These are phyloP conservation scores for Aegilops sharonensis DNA, from an alignment of 176 grass and related monocot species.

Conservation along the genomic window DNA sequence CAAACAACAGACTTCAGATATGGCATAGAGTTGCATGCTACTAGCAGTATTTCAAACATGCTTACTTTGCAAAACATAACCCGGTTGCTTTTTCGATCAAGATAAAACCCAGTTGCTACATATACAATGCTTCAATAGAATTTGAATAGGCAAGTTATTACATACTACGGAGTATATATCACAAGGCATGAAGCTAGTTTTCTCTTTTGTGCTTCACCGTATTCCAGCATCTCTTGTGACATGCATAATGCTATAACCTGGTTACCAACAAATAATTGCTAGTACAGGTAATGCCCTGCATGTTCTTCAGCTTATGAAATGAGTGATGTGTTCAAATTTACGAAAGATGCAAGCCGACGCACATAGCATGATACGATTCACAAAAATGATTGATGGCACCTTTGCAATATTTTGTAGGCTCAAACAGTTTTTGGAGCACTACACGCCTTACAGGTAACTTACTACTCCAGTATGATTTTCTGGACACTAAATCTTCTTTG, in stretches of 20 bases:
- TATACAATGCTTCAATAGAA: neutral
- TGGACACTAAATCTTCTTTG: neutral
- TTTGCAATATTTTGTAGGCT: slow-evolving; percentile 71
- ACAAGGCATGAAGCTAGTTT: neutral
- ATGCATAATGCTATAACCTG: slow-evolving; percentile 25
- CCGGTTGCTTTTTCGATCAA: neutral
- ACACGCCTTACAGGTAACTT: slow-evolving; percentile 87
- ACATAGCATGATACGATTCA: neutral
- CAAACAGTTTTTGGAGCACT: slow-evolving; percentile 91
- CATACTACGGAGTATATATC: neutral
- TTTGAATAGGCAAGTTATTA: neutral
- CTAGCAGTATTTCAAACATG: neutral
- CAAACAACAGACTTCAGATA: neutral
- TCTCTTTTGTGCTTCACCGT: neutral
- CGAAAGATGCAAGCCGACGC: neutral
- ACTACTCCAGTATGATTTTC: neutral
- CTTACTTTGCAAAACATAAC: neutral
- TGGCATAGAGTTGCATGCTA: slow-evolving; percentile 1
- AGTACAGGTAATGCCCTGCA: neutral
- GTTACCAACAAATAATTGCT: neutral
- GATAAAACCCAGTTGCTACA: neutral
- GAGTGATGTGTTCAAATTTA: neutral
- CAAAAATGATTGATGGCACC: slow-evolving; percentile 9
- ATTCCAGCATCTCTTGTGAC: neutral
- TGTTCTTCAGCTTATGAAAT: neutral